Conservation (phyloP, 176 grass and related monocot species). For the Oropetium thomaeum region DNA sequence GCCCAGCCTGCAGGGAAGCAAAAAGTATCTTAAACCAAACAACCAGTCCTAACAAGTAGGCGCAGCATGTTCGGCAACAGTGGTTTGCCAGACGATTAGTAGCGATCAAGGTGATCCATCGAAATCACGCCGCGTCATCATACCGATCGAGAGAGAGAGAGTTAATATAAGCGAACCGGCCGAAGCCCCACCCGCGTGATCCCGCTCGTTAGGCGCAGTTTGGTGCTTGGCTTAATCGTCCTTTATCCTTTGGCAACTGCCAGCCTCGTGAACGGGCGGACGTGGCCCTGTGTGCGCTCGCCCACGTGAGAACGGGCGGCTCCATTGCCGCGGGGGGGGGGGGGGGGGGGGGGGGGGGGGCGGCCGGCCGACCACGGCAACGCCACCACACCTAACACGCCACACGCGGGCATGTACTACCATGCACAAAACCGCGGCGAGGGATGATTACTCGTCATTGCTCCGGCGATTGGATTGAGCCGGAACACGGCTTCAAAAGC, state of each 20-base stretch:
- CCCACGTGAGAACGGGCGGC: constrained; percentile 7
- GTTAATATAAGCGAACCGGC: not conserved
- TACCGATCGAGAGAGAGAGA: too few relatives aligned
- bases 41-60: not conserved
- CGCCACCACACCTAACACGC: constrained; percentile 9
- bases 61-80: not conserved
- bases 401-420: too few relatives aligned
- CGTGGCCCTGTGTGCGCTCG: not conserved
- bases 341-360: too few relatives aligned
- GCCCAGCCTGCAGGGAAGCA: not conserved
- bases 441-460: too few relatives aligned
- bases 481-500: not conserved
- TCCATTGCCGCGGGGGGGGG: not conserved
- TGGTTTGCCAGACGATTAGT: not conserved
- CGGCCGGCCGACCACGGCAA: not conserved
- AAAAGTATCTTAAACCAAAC: not conserved
- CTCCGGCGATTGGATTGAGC: not conserved
- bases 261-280: not conserved
- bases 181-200: not conserved
- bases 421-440: too few relatives aligned
- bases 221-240: not conserved
- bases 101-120: not conserved
- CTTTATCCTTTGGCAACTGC: constrained; percentile 29
- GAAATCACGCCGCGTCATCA: not conserved
- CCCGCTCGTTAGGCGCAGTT: not conserved